Evolutionary conservation across 2,329 filamentous ascomycete genomes (phyloP).

Genomic region (Cercospora sesami): DNA sequence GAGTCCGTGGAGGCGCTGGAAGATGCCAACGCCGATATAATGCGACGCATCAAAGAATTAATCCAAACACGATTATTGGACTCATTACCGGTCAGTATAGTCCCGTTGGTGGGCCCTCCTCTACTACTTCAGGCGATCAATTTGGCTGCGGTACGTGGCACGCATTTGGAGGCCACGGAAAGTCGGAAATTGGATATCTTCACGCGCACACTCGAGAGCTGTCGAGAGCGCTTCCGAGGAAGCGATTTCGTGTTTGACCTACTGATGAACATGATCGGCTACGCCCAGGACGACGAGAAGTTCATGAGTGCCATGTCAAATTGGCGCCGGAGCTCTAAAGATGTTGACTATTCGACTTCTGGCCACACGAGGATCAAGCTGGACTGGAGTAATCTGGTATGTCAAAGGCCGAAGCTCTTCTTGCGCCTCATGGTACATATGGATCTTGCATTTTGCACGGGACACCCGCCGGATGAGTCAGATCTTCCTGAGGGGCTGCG

Average conservation of each 20-base stretch:
- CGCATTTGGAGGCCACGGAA: constrained; percentile 22
- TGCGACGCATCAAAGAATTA: constrained; percentile 22
- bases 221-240: constrained; percentile 24
- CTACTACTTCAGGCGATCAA: constrained; percentile 27
- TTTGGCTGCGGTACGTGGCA: constrained; percentile 24
- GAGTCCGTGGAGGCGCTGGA: constrained; percentile 23
- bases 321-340: constrained; percentile 18
- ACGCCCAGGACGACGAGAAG: constrained; percentile 26
- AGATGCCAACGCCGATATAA: constrained; percentile 24
- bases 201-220: constrained; percentile 22
- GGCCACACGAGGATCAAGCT: constrained; percentile 19
- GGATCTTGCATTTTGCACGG: constrained; percentile 25
- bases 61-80: constrained; percentile 26
- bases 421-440: constrained; percentile 23
- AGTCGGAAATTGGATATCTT: constrained; percentile 24
- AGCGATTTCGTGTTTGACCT: constrained; percentile 25
- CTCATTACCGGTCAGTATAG: constrained; percentile 22
- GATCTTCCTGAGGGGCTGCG: constrained; percentile 25
- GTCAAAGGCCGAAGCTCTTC: constrained; percentile 23
- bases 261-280: constrained; percentile 24
- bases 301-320: constrained; percentile 27
- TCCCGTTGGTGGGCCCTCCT: constrained; percentile 20
- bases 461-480: constrained; percentile 22
- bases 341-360: constrained; percentile 1
- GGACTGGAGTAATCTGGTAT: constrained; percentile 27